Evolutionary conservation across 192 early-diverging fungal species (phyloP), one percentile per base, ranked within the genome.

Genomic region (Rhizophagus prolifer): DNA sequence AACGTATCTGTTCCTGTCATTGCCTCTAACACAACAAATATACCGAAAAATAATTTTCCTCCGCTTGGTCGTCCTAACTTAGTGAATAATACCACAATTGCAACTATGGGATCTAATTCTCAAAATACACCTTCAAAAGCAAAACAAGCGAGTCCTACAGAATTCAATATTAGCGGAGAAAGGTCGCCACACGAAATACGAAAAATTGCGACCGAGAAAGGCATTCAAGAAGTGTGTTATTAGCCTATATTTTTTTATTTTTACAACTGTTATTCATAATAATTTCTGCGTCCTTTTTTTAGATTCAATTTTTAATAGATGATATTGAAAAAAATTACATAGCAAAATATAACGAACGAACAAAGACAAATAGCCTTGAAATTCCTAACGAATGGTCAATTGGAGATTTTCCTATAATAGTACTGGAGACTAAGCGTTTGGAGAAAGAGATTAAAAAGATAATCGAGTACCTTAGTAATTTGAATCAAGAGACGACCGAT

Each of bases 371-470:
- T 0, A 21, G 34, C 36, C 46, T 71, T 25, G 23, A 71, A 3
- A 58, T 58, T 71, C n/a, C 16, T 58, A 21, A 58, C 26, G 10
- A 41, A 1, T 46, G 25, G 23, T 71, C 25, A 4, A 71, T 71
- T 47, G 69, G 69, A 23, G 46, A 58, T 71, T 71, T 71, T 9
- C 69, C 69, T 14, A 9, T 71, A 19, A 46, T 71, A 16, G 31
- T 16, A 21, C 30, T 5, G 30, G 47, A 71, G 34, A 71, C 44
- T 6, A 58, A 71, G 16, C 44, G n/a, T 10, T 71, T 54, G 28
- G 41, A 71, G 19, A 9, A 62, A 4, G 59, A 41, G 13, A n/a
- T 31, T 44, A 44, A 61, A 13, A 23, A n/a, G 30, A 31, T 62
- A 14, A 30, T 30, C 10, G 21, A 59, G 41, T 28, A 31, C 19